These are phyloP conservation scores for Yamadazyma atmosphaerica DNA, from an alignment of 1,139 yeast genomes.

Conservation along the genomic window DNA sequence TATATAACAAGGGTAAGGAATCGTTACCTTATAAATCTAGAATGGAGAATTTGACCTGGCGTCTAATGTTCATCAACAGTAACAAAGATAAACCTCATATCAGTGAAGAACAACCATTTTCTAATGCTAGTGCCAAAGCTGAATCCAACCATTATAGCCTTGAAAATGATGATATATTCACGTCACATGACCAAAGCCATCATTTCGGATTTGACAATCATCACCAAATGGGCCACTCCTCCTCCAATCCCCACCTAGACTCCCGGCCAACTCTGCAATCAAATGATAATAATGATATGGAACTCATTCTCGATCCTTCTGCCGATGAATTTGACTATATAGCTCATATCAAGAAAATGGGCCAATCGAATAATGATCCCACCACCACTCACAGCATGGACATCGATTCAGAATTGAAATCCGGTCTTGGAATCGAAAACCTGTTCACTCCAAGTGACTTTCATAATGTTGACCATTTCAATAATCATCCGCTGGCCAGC, in stretches of 20 bases:
- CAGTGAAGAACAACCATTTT: too few relatives aligned
- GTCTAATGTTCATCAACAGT: slow-evolving; percentile 67
- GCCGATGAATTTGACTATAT: slow-evolving; percentile 64
- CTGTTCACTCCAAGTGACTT: slow-evolving; percentile 3
- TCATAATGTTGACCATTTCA: slow-evolving; percentile 1
- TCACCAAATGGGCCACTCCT: background rate
- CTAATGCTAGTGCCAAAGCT: too few relatives aligned
- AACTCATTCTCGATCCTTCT: slow-evolving; percentile 31
- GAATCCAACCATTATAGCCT: background rate
- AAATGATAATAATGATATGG: background rate
- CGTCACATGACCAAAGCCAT: background rate
- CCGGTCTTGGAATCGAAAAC: background rate
- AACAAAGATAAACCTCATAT: slow-evolving; percentile 20
- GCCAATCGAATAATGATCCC: slow-evolving; percentile 23
- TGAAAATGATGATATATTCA: background rate
- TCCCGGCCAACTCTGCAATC: too few relatives aligned
- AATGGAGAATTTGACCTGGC: slow-evolving; percentile 83
- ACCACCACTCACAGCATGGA: slow-evolving; percentile 2
- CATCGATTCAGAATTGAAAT: slow-evolving; percentile 1
- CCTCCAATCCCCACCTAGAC: background rate
- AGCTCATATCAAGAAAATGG: slow-evolving; percentile 63
- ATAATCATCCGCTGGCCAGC: background rate
- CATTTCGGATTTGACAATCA: background rate
- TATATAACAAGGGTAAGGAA: slow-evolving; percentile 77
- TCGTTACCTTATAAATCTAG: slow-evolving; percentile 73